Base-by-base conservation (phyloP, 2,329 filamentous ascomycete species). In the Fonsecaea pedrosoi region DNA sequence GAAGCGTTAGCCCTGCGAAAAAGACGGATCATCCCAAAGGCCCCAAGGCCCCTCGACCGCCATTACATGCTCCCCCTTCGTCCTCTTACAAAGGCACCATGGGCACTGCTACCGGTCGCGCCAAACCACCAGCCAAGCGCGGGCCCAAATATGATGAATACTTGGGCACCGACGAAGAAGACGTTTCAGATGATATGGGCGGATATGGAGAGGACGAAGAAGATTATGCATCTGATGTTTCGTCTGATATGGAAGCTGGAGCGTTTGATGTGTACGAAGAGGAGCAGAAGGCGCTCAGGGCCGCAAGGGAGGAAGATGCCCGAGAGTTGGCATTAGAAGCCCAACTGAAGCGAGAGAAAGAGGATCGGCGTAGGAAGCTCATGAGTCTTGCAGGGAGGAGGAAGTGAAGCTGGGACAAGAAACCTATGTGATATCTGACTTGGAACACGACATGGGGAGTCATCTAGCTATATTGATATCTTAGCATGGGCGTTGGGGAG, bases 221-320 rank as follows among this genome's bases (percentile, higher is more conserved):
- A 62, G 77, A 80, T 67, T 78, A 79, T 67, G 80, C 78, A 58
- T 82, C 80, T 0, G 81, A 82, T 61, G 79, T 67, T 42, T 82
- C 79, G 7, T 82, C 80, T n/a, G 82, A 82, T 66, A 84, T 84
- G 82, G 82, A 84, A 73, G 82, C 81, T 58, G 82, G 81, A 25
- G 74, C 80, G 21, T 75, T 78, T 59, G 82, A 83, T 67, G 73
- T 84, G 57, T 80, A 82, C 62, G 69, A 76, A 32, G 82, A 84
- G 72, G 82, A 84, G 71, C 75, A 73, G 25, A 67, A 68, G 13
- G 81, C 82, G 7, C 70, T 81, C 38, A 77, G 74, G 62, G 72
- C 70, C 48, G 82, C 82, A 6, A 78, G 75, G 60, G 74, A 73
- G 63, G 82, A 84, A 69, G 82, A 84, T 65, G 82, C 82, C 69